These are phyloP conservation scores for Calendula officinalis DNA, from an alignment of 129 eudicot species.

Conservation along the genomic window DNA sequence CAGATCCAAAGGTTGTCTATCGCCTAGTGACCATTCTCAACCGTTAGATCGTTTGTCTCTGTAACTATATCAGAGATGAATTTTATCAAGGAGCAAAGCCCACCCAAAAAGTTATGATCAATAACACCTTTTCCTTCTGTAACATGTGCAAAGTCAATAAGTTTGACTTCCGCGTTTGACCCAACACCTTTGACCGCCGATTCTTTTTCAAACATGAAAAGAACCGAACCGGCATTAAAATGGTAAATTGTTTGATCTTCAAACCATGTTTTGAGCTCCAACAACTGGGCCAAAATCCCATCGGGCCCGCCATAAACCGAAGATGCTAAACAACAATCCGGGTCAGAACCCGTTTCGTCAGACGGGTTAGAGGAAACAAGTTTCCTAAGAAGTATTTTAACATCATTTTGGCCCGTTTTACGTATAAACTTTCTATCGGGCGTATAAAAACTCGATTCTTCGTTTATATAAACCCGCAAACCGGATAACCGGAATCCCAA, in stretches of 20 bases:
- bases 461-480: slow-evolving; percentile 38
- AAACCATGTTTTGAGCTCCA: slow-evolving; percentile 86
- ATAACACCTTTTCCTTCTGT: slow-evolving; percentile 65
- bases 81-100: slow-evolving; percentile 86
- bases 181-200: slow-evolving; percentile 28
- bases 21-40: slow-evolving; percentile 17
- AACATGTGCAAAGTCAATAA: slow-evolving; percentile 89
- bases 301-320: slow-evolving; percentile 66
- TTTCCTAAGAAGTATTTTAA: slow-evolving; percentile 47
- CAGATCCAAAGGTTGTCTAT: background rate
- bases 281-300: slow-evolving; percentile 73
- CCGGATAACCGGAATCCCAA: slow-evolving; percentile 86
- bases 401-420: slow-evolving; percentile 50
- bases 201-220: slow-evolving; percentile 60
- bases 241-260: slow-evolving; percentile 80
- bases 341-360: slow-evolving; percentile 28
- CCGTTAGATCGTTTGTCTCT: slow-evolving; percentile 18
- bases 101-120: slow-evolving; percentile 94
- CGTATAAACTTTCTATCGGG: slow-evolving; percentile 48
- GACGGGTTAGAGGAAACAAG: slow-evolving; percentile 62
- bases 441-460: slow-evolving; percentile 60
- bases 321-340: slow-evolving; percentile 61
- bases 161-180: slow-evolving; percentile 58
- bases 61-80: slow-evolving; percentile 56
- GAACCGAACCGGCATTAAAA: slow-evolving; percentile 77